phyloP scores from a whole-genome alignment of 2,329 filamentous ascomycete genomes.

The Arthrobotrys megalospora region DNA sequence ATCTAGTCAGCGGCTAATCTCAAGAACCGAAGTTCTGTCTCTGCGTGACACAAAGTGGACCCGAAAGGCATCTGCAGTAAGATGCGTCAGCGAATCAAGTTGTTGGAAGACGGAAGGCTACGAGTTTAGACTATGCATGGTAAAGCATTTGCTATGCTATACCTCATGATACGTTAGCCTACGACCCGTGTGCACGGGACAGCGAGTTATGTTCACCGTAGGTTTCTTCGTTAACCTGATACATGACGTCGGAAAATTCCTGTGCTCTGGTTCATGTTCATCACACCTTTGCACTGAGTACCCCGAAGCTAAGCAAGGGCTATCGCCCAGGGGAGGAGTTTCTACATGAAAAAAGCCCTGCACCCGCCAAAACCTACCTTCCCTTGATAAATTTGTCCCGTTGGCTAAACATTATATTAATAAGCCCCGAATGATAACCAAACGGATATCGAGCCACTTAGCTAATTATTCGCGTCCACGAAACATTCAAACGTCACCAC shows the following conservation, averaged over 20 bases:
- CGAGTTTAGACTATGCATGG: background rate
- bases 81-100: conserved; percentile 2
- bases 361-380: too few relatives aligned
- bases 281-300: background rate
- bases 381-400: too few relatives aligned
- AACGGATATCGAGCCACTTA: background rate
- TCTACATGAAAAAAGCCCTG: too few relatives aligned
- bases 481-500: background rate
- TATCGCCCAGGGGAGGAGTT: too few relatives aligned
- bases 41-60: conserved; percentile 1
- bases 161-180: conserved; percentile 2
- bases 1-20: conserved; percentile 6
- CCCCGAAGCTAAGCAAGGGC: too few relatives aligned
- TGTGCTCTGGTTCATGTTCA: background rate
- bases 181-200: background rate
- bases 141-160: conserved; percentile 22
- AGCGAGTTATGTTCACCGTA: background rate
- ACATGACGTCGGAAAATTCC: background rate
- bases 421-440: background rate
- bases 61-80: conserved; percentile 30
- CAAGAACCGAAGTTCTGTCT: background rate
- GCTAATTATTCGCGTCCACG: background rate
- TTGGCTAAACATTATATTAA: too few relatives aligned
- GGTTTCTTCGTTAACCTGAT: background rate
- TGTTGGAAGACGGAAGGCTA: background rate